These are phyloP conservation scores for Podaxis sp. DNA, from an alignment of 768 basidiomycete genomes.

Conservation along the genomic window DNA sequence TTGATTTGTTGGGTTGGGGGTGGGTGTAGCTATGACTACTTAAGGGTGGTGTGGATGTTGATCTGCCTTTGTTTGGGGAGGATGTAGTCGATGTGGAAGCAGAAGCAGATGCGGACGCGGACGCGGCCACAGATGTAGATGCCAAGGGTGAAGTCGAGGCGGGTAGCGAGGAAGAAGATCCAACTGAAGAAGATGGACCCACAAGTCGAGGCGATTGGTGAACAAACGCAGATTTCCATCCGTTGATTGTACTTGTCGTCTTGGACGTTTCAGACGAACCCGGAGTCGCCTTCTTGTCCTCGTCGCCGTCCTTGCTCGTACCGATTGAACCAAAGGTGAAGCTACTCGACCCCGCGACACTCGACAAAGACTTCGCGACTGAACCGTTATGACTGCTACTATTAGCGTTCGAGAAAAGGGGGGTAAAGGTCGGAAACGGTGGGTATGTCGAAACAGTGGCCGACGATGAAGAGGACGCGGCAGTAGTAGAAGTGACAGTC, in stretches of 20 bases:
- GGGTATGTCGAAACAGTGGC: conserved; percentile 16
- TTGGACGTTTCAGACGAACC: neutral
- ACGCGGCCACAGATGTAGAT: neutral
- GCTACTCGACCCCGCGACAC: neutral
- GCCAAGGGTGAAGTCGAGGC: neutral
- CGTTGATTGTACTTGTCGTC: neutral
- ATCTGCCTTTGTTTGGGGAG: neutral
- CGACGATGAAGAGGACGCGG: neutral
- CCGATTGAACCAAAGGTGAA: neutral
- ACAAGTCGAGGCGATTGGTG: too few relatives aligned
- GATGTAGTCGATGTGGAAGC: neutral
- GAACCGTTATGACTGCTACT: neutral
- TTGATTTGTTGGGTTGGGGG: neutral
- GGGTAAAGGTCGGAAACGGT: conserved; percentile 23
- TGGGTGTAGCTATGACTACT: neutral
- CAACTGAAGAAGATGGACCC: too few relatives aligned
- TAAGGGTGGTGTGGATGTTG: neutral
- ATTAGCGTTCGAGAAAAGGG: neutral
- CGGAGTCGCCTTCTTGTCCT: neutral
- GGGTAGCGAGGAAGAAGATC: neutral
- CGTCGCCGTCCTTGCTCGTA: neutral
- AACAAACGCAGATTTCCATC: too few relatives aligned
- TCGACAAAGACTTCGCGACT: neutral
- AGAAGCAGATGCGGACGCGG: neutral
- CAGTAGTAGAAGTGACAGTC: conserved; percentile 5